Percentiles rank a stretch among this genome's conserved stretches.
phyloP scores from a whole-genome alignment of 2,329 filamentous ascomycete genomes.

The Beauveria asiatica region DNA sequence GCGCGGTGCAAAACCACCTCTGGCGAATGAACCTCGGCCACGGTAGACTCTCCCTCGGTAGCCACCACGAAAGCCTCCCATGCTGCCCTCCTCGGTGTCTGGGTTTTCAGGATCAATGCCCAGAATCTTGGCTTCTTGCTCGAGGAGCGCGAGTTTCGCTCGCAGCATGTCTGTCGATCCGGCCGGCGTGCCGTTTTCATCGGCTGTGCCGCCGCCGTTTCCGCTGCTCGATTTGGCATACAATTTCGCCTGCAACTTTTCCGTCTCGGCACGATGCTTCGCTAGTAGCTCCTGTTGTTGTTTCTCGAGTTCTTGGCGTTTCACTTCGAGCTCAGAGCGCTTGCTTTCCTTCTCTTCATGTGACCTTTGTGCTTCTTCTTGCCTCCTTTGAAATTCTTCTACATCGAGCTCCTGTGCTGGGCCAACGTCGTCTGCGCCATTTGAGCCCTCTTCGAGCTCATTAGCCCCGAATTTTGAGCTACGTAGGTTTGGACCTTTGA shows the following conservation, averaged over 20 bases:
- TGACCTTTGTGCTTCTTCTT: constrained; percentile 62
- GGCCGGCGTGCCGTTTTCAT: constrained; percentile 18
- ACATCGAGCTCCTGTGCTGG: constrained; percentile 51
- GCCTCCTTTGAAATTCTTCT: constrained; percentile 59
- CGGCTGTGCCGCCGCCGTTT: constrained; percentile 22
- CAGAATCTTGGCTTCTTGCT: constrained; percentile 62
- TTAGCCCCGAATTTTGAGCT: constrained; percentile 19
- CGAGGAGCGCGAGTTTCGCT: constrained; percentile 62
- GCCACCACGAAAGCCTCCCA: constrained; percentile 24
- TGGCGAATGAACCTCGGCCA: constrained; percentile 32
- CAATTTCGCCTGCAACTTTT: constrained; percentile 51
- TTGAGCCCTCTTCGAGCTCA: constrained; percentile 3
- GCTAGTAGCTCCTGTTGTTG: constrained; percentile 53
- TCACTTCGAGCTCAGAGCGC: constrained; percentile 52
- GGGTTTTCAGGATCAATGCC: constrained; percentile 53
- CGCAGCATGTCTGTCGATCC: constrained; percentile 54
- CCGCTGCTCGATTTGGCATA: constrained; percentile 11
- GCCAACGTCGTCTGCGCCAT: constrained; percentile 12
- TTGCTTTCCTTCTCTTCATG: constrained; percentile 58
- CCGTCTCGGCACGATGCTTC: constrained; percentile 58
- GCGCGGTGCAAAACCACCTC: constrained; percentile 27
- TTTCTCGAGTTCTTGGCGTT: constrained; percentile 56
- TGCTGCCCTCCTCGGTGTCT: constrained; percentile 25
- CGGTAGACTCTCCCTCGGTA: constrained; percentile 22
- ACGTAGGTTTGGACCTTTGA: constrained; percentile 24